These are phyloP conservation scores for Vinca major DNA, from an alignment of 305 asterid genomes.

Conservation along the genomic window DNA sequence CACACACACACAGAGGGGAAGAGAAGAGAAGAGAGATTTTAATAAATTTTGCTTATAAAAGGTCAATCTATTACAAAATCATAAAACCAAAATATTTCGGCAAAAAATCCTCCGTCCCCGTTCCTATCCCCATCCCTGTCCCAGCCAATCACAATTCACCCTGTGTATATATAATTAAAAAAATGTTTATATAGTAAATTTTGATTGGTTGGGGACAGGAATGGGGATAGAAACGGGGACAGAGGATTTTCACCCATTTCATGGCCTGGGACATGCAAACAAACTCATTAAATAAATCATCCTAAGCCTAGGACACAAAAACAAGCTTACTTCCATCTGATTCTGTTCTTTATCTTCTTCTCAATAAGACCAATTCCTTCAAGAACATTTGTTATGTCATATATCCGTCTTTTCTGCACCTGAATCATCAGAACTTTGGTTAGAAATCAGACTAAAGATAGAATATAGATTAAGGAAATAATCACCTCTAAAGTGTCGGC, in stretches of 20 bases:
- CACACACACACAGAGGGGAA: no score
- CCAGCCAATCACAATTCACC: no score
- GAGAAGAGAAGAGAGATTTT: no score
- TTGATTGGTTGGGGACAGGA: no score
- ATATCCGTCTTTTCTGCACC: constrained; percentile 97
- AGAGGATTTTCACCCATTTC: no score
- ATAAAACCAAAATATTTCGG: background rate
- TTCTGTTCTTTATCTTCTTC: constrained; percentile 89
- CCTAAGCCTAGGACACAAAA: constrained; percentile 2
- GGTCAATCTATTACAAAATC: background rate
- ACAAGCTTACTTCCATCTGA: constrained; percentile 79
- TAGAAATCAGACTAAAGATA: background rate
- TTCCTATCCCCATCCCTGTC: no score
- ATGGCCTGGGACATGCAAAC: constrained; percentile 6
- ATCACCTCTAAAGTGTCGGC: constrained; percentile 91
- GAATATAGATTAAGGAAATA: constrained; percentile 4
- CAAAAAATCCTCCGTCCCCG: no score
- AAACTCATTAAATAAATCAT: constrained; percentile 33
- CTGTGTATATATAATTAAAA: no score
- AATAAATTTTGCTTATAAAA: background rate
- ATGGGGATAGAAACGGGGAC: no score
- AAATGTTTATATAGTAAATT: no score
- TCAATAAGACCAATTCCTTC: constrained; percentile 98
- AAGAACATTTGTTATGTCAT: constrained; percentile 95
- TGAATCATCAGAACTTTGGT: constrained; percentile 25